A percentile compares a stretch with the other conserved stretches of the same genome.
Conservation (phyloP, 352 stramenopile species). For the Pythium coloratum region DNA sequence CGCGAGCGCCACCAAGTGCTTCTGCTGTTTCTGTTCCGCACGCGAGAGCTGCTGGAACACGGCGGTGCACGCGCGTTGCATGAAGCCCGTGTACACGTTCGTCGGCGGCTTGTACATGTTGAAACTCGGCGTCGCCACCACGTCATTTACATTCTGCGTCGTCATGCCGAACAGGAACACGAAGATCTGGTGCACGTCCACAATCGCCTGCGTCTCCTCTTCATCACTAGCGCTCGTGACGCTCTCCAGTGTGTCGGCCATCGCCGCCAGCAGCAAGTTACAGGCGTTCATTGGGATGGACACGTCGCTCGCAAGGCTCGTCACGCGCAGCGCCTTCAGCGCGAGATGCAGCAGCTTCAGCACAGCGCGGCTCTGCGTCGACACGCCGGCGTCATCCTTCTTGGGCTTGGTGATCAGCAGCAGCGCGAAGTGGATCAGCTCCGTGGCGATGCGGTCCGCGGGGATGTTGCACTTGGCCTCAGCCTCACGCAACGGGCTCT, state of each 20-base stretch:
- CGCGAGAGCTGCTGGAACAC: slow-evolving; percentile 18
- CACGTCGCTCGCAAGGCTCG: slow-evolving; percentile 20
- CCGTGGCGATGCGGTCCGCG: slow-evolving; percentile 53
- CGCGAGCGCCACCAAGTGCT: slow-evolving; percentile 44
- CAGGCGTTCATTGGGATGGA: slow-evolving; percentile 63
- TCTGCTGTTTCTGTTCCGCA: slow-evolving; percentile 1
- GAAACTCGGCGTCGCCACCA: slow-evolving; percentile 42
- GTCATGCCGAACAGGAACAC: slow-evolving; percentile 64
- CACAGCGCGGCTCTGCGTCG: slow-evolving; percentile 37
- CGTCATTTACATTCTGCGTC: slow-evolving; percentile 4
- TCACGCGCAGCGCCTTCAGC: slow-evolving; percentile 43
- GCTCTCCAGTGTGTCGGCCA: slow-evolving; percentile 59
- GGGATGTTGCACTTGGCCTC: slow-evolving; percentile 59
- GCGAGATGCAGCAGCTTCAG: slow-evolving; percentile 58
- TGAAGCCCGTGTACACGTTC: slow-evolving; percentile 74
- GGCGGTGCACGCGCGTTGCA: slow-evolving; percentile 52
- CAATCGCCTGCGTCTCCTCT: slow-evolving; percentile 26
- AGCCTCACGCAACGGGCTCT: slow-evolving; percentile 30
- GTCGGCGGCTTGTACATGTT: slow-evolving; percentile 79
- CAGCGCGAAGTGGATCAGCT: slow-evolving; percentile 69
- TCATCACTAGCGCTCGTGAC: slow-evolving; percentile 11
- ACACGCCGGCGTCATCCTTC: slow-evolving; percentile 28
- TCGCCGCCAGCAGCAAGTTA: slow-evolving; percentile 68
- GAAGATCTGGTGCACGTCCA: slow-evolving; percentile 64
- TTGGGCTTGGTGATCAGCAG: slow-evolving; percentile 63